Percentiles rank a stretch among this genome's conserved stretches.
Evolutionary conservation across 2,329 filamentous ascomycete species (phyloP).

Genomic region (Colletotrichum plurivorum): DNA sequence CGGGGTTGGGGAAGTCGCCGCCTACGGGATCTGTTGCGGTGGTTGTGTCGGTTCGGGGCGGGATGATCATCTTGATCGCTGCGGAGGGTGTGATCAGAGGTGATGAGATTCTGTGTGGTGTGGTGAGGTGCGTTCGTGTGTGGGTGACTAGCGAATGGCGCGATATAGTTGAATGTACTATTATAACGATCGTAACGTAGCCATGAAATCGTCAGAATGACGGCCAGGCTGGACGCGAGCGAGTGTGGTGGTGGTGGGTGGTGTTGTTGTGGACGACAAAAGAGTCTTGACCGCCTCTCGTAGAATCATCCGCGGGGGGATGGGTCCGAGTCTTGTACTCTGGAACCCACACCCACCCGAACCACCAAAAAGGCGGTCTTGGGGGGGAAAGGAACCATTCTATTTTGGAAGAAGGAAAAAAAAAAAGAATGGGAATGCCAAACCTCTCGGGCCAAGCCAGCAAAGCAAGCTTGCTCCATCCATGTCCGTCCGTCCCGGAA

Average conservation of each 20-base stretch:
- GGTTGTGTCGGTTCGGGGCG: conserved; percentile 20
- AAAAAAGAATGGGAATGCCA: conserved; percentile 10
- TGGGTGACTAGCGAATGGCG: conserved; percentile 22
- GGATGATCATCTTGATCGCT: conserved; percentile 10
- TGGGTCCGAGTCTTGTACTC: conserved; percentile 22
- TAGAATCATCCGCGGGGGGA: background rate
- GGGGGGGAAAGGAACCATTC: conserved; percentile 1
- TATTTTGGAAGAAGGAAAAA: conserved; percentile 21
- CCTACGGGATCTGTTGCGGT: conserved; percentile 30
- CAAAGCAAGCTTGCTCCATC: conserved; percentile 11
- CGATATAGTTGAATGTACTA: background rate
- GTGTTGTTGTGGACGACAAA: background rate
- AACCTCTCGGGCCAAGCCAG: background rate
- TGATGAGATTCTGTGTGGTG: too few relatives aligned
- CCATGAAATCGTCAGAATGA: conserved; percentile 16
- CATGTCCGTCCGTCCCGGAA: background rate
- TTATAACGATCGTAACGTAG: conserved; percentile 26
- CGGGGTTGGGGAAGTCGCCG: conserved; percentile 21
- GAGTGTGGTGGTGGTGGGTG: background rate
- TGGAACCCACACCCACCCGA: background rate
- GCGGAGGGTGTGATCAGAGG: too few relatives aligned
- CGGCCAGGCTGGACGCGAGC: conserved; percentile 3
- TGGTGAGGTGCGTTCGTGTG: too few relatives aligned
- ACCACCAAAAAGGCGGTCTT: conserved; percentile 9
- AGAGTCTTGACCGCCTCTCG: conserved; percentile 16